These are phyloP conservation scores for Neckera pumila DNA, from an alignment of 225 moss, liverwort and hornwort species.

Conservation along the genomic window DNA sequence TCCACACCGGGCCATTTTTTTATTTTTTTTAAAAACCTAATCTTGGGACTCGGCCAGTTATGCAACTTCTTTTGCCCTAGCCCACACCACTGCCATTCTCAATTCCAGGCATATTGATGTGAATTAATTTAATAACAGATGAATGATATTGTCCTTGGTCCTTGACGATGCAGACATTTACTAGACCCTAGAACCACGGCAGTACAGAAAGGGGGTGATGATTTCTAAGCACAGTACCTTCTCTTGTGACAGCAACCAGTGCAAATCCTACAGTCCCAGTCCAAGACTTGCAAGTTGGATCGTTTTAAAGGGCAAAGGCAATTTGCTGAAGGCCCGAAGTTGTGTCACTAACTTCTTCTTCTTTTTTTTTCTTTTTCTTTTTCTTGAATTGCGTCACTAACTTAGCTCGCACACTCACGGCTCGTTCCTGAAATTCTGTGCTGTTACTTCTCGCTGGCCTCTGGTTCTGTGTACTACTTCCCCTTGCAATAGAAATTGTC, in stretches of 20 bases:
- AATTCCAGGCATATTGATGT: neutral
- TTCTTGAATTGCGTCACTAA: too few relatives aligned
- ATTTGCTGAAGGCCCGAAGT: neutral
- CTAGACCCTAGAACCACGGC: neutral
- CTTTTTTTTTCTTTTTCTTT: too few relatives aligned
- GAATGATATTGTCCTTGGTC: neutral
- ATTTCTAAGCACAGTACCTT: neutral
- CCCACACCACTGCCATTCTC: neutral
- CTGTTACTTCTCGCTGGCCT: too few relatives aligned
- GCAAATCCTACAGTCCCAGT: neutral
- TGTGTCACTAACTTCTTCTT: neutral
- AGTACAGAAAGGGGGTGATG: neutral
- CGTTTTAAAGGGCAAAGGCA: neutral
- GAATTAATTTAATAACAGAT: neutral
- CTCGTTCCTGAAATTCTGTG: neutral
- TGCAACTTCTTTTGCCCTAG: too few relatives aligned
- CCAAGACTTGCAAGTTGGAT: neutral
- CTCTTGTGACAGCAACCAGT: neutral
- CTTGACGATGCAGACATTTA: neutral
- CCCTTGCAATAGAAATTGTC: too few relatives aligned
- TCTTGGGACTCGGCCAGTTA: too few relatives aligned
- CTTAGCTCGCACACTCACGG: neutral
- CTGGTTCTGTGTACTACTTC: too few relatives aligned
- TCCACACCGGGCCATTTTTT: too few relatives aligned
- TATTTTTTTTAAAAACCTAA: too few relatives aligned